Evolutionary conservation across 306 rosid species (phyloP).

Genomic region (Vigna nakashimae): DNA sequence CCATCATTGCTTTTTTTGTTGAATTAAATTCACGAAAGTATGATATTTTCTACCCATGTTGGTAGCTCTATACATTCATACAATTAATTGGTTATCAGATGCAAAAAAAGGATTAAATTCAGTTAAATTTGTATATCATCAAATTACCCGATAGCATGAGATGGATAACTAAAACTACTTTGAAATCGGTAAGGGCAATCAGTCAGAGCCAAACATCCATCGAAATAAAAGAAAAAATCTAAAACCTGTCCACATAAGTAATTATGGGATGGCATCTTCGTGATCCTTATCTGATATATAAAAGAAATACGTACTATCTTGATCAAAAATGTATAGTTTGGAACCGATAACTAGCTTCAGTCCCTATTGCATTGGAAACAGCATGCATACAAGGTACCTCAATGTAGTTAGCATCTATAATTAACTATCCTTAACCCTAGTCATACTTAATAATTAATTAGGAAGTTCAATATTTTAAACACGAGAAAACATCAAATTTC

Average conservation of each 20-base stretch:
- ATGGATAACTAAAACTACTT: constrained; percentile 4
- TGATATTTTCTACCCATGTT: not conserved
- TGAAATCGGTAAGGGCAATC: not conserved
- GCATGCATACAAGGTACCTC: constrained; percentile 2
- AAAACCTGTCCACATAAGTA: not conserved
- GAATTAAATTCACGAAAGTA: not conserved
- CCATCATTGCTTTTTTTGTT: not conserved
- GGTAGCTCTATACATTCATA: not conserved
- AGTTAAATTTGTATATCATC: not conserved
- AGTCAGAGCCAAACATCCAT: constrained; percentile 18
- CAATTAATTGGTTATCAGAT: not conserved
- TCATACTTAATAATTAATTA: constrained; percentile 6
- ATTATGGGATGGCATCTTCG: constrained; percentile 4
- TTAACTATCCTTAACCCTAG: not conserved
- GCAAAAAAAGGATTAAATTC: constrained; percentile 1
- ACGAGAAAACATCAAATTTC: constrained; percentile 25
- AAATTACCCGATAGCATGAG: not conserved
- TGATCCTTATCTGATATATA: constrained; percentile 19
- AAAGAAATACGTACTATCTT: constrained; percentile 9
- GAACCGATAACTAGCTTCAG: not conserved
- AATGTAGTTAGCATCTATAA: not conserved
- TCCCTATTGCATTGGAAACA: not conserved
- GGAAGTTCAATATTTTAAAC: constrained; percentile 4
- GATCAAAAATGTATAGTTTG: constrained; percentile 2
- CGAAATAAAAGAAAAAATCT: not conserved